A percentile compares a stretch with the other conserved stretches of the same genome.
phyloP scores from a whole-genome alignment of 2,329 filamentous ascomycete genomes.

The Fusarium lateritium region DNA sequence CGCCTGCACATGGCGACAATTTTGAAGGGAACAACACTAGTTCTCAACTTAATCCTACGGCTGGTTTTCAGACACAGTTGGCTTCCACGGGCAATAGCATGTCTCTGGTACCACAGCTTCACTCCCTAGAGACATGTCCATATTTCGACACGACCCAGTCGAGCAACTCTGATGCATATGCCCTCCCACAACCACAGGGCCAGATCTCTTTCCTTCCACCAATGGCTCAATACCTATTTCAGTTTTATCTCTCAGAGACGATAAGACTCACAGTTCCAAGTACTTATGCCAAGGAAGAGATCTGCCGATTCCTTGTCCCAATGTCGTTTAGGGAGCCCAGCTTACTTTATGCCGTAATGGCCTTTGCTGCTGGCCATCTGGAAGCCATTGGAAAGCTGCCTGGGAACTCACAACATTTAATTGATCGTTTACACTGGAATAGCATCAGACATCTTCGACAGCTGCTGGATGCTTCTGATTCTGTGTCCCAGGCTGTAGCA shows the following conservation, averaged over 20 bases:
- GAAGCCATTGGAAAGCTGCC: conserved; percentile 9
- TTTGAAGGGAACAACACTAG: not conserved
- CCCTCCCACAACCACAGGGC: not conserved
- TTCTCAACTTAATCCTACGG: not conserved
- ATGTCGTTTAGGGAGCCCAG: conserved; percentile 32
- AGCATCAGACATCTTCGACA: conserved; percentile 24
- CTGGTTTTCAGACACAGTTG: not conserved
- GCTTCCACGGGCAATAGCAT: not conserved
- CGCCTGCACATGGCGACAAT: not conserved
- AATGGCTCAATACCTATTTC: conserved; percentile 28
- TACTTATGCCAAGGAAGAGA: conserved; percentile 25
- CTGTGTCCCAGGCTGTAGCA: conserved; percentile 13
- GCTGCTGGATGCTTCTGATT: not conserved
- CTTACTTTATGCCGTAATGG: conserved; percentile 36
- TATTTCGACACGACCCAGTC: too few relatives aligned
- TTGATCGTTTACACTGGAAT: conserved; percentile 18
- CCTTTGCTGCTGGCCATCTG: conserved; percentile 30
- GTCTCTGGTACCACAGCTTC: not conserved
- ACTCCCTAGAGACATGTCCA: not conserved
- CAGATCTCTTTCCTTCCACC: conserved; percentile 8
- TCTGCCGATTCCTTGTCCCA: conserved; percentile 35
- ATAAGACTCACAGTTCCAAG: conserved; percentile 39
- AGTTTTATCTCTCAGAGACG: conserved; percentile 38
- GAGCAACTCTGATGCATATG: not conserved
- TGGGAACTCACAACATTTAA: conserved; percentile 4